Conservation (phyloP, 2,329 filamentous ascomycete species). For the Epichloe hybrida region DNA sequence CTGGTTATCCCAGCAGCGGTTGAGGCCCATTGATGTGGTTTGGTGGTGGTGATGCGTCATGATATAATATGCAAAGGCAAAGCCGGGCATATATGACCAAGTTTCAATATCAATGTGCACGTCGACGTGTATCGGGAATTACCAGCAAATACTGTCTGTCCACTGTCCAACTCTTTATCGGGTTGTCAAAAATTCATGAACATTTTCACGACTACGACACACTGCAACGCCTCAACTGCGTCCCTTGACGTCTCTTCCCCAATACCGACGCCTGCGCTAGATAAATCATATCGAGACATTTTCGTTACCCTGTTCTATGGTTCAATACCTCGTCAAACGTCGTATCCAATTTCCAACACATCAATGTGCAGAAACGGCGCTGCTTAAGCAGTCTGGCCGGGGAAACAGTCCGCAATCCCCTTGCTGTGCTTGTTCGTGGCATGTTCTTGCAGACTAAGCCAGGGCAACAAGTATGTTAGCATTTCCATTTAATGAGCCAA, state of each 20-base stretch:
- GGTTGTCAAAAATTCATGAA: neutral
- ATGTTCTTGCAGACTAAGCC: constrained; percentile 50
- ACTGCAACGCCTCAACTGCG: neutral
- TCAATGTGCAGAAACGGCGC: neutral
- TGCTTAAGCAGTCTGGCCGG: constrained; percentile 17
- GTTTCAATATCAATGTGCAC: neutral
- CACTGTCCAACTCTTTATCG: neutral
- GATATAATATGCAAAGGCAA: too few relatives aligned
- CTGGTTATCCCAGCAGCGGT: constrained; percentile 25
- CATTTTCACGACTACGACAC: neutral
- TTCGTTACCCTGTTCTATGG: constrained; percentile 2
- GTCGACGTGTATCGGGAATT: neutral
- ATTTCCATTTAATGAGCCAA: neutral
- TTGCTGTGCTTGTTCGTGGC: constrained; percentile 67
- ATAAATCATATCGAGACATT: neutral
- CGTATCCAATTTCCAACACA: neutral
- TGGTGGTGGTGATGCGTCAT: too few relatives aligned
- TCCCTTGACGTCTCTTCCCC: neutral
- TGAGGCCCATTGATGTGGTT: constrained; percentile 17
- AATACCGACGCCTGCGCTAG: constrained; percentile 5
- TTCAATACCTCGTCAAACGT: neutral
- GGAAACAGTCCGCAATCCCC: constrained; percentile 58
- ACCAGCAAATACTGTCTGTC: neutral
- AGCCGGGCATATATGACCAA: too few relatives aligned
- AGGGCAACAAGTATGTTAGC: neutral